Evolutionary conservation across 768 basidiomycete genomes (phyloP), one percentile per base, ranked within the genome.

Genomic region (Mycena filopes): DNA sequence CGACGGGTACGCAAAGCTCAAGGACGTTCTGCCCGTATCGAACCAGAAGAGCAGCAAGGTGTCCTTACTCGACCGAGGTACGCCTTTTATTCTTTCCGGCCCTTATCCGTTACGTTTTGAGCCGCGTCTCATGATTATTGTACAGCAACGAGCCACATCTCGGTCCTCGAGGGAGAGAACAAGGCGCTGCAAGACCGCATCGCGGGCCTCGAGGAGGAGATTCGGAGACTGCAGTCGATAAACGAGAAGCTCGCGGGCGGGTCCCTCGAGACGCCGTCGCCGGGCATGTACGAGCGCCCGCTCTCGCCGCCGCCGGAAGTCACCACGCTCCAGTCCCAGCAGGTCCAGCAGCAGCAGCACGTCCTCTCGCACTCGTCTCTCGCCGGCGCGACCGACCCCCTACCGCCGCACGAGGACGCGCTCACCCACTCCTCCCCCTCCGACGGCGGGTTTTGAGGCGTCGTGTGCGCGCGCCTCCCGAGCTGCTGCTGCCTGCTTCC

Each of bases 21-120:
- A 94, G 79, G 93, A 95, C 66, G 91, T 92, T 26, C 82, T 96
- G 9, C 95, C 95, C 3, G 85, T 90, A 56, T 92, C 91, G 15
- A 95, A 94, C 78, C 93, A 95, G 83, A 94, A 95, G 81, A 90
- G 91, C 76, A 94, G 92, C 81, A 96, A 96, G 75, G 92, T 95
- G 20, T 93, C 92, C 26, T 79, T 96, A 61, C 82, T 96, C 60
- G 95, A 96, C 79, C 85, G 95, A 86, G 93, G 94, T 94, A 72
- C 64, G 85, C 65, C 7, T 38, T 46, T 46, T 55, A 50, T 60
- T 59, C 68, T 42, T 21, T 47, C 45, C 23, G 21, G 31, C 51
- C 38, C 46, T 54, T 36, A 12, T 33, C 31, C 12, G 12, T 33
- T 36, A 36, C 36, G 36, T 36, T 15, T 36, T 36, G 4, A 9